Base-by-base conservation (phyloP, 169 alveolate species). In the Amoebophrya sp. region DNA sequence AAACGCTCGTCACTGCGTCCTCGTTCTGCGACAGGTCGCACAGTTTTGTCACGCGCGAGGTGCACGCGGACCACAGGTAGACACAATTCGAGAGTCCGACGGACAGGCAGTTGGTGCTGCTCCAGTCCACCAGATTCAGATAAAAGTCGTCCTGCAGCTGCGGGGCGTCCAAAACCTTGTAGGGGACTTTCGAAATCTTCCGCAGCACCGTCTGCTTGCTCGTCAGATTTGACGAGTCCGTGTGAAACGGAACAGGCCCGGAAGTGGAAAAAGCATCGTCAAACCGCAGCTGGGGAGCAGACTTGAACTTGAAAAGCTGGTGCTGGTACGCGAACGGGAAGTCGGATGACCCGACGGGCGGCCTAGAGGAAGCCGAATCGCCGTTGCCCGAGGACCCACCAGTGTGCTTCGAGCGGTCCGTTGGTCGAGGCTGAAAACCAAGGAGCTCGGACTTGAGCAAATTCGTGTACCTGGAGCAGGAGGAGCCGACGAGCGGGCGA, bases 61-160 rank as follows among this genome's bases (percentile, higher is more conserved):
- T 96, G 67, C 94, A 93, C 0, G 98, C 98, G 41, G 95, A 94
- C 98, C 99, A 97, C 15, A 98, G 93, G 94, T 96, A 96, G 29
- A 98, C 98, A 26, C 96, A 95, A 31, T 96, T 92, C n/a, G 96
- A 94, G 20, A 97, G 94, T n/a, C 98, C 99, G 2, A 97, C 98
- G 18, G 99, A 96, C n/a, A 96, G 94, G 10, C 94, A 93, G 91
- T 98, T 96, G 29, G 94, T 90, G 34, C 95, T 48, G 31, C 92
- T 45, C 95, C 95, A 93, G 88, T 92, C 93, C 5, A 93, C 92
- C 92, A 58, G 94, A 41, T 89, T 89, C 88, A 97, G 92, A 93
- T 97, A 98, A 90, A 96, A 97, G 90, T 97, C 99, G 90, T 96
- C 99, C 90, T 96, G 95, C 41, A 98, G 94, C 90, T 97, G 92